A percentile compares a stretch with the other conserved stretches of the same genome.
Conservation (phyloP, 257 asterid species). For the Solanum dulcamara region DNA sequence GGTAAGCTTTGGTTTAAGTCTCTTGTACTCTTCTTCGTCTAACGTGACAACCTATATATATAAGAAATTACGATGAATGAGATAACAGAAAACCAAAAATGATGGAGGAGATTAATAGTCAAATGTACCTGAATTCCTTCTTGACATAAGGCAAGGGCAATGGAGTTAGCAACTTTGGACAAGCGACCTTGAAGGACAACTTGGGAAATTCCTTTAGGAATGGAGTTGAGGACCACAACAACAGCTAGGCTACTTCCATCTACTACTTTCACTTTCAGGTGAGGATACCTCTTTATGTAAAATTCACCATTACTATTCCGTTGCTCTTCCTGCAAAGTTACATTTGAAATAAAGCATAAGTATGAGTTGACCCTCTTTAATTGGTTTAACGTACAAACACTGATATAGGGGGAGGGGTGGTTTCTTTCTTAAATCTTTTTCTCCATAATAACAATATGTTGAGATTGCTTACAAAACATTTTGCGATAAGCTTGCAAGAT, state of each 20-base stretch:
- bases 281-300: constrained; percentile 41
- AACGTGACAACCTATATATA: constrained; percentile 6
- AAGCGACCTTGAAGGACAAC: constrained; percentile 47
- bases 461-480: neutral
- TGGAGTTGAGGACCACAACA: constrained; percentile 60
- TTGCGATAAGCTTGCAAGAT: neutral
- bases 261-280: constrained; percentile 55
- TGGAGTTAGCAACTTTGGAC: constrained; percentile 52
- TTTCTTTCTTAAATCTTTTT: neutral
- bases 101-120: neutral
- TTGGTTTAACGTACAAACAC: neutral
- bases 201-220: constrained; percentile 57
- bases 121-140: constrained; percentile 47
- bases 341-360: neutral
- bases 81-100: neutral
- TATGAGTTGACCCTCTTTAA: neutral
- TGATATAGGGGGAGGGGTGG: no score
- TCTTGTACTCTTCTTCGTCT: constrained; percentile 6
- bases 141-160: constrained; percentile 52
- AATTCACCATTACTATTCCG: constrained; percentile 47
- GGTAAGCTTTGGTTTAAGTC: constrained; percentile 6
- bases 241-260: constrained; percentile 82
- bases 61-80: no score
- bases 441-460: neutral
- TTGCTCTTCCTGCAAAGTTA: constrained; percentile 39